Percentiles rank a stretch among this genome's conserved stretches.
Evolutionary conservation across 2,329 filamentous ascomycete genomes (phyloP).

Genomic region (Exophiala dermatitidis): DNA sequence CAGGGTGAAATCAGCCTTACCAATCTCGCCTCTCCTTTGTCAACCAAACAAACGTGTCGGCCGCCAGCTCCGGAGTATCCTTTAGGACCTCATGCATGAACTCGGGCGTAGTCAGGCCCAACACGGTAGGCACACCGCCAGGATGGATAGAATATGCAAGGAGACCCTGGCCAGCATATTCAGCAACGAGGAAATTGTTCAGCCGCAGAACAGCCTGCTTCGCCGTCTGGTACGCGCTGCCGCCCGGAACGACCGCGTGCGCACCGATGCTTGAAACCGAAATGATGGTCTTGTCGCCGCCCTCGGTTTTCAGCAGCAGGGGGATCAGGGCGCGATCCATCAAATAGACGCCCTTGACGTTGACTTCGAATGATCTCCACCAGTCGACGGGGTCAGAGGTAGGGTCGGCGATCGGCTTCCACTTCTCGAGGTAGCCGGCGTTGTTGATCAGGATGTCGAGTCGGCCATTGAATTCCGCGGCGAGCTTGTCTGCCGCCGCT

Average conservation of each 20-base stretch:
- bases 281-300: constrained; percentile 29
- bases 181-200: constrained; percentile 39
- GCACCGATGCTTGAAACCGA: constrained; percentile 38
- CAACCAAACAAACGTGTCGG: constrained; percentile 27
- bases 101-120: constrained; percentile 9
- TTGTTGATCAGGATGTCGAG: constrained; percentile 34
- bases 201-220: constrained; percentile 42
- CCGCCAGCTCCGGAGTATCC: constrained; percentile 26
- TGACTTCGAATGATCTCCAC: constrained; percentile 24
- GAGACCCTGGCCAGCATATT: constrained; percentile 37
- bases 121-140: constrained; percentile 14
- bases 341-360: constrained; percentile 20
- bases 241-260: constrained; percentile 30
- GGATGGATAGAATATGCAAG: constrained; percentile 19
- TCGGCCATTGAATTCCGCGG: constrained; percentile 27
- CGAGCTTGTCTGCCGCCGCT: constrained; percentile 26
- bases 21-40: constrained; percentile 24
- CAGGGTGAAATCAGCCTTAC: not conserved
- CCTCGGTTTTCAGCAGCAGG: constrained; percentile 28
- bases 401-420: constrained; percentile 10
- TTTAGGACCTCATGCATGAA: constrained; percentile 5
- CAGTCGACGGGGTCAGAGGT: constrained; percentile 12
- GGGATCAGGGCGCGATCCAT: constrained; percentile 26
- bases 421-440: constrained; percentile 25
- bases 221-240: constrained; percentile 42